Evolutionary conservation across 2,329 filamentous ascomycete genomes (phyloP), one percentile per base, ranked within the genome.

Genomic region (Pyrenophora tritici-repentis): DNA sequence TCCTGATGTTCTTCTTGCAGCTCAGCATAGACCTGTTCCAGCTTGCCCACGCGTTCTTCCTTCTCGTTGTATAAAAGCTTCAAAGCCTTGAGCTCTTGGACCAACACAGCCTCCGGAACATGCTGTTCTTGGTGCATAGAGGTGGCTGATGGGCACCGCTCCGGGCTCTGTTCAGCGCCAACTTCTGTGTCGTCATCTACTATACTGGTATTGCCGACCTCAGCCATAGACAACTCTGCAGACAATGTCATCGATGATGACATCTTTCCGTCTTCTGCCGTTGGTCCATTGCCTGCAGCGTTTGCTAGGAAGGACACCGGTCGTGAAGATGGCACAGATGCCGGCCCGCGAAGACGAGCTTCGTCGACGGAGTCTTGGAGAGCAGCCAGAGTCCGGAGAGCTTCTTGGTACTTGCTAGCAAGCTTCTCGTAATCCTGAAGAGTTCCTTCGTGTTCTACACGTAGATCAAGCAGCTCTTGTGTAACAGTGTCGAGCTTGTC

Each of bases 401-500:
- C 89, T 66, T 96, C 88, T 66, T 96, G 90, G 63, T 99, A 99
- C 73, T 96, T 97, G 61, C 86, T 81, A 49, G 91, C 86, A 20
- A 99, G 86, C 38, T 86, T 76, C 58, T 95, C 89, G 63, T 87
- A 93, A 51, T 97, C 91, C 57, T 82, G 86, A 14, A 96, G 71
- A 0, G 91, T 93, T 7, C 82, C 80, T 71, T 97, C 93, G 65
- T 99, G 94, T 73, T 97, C 91, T 34, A 95, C 87, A 13, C 90
- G 88, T 43, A 99, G 83, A 63, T 94, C 90, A 50, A 96, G 84
- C 2, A 99, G 86, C 75, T 99, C 94, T 70, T 96, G 91, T 0
- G 89, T 94, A 34, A 97, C 88, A 33, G 82, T 87, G 66, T 97
- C 93, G 12, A 97, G 83, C 76, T 97, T 97, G 71, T 97, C 93